These are phyloP conservation scores for Diaporthe amygdali DNA, from an alignment of 2,329 filamentous ascomycete species.

Conservation along the genomic window DNA sequence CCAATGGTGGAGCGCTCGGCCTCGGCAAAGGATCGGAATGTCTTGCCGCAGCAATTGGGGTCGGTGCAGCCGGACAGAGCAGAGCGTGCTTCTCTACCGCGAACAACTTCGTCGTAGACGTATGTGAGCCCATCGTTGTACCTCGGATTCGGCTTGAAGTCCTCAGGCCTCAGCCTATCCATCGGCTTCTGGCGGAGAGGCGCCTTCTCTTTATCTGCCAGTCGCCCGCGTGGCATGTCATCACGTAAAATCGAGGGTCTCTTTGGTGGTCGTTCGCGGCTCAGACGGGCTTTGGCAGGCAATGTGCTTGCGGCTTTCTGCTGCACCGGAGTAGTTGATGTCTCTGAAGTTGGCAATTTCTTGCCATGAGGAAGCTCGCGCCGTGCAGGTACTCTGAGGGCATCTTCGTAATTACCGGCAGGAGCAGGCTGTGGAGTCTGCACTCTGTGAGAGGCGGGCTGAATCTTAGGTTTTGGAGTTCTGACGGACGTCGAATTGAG, in stretches of 20 bases:
- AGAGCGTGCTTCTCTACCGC: conserved; percentile 71
- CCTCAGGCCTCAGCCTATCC: conserved; percentile 63
- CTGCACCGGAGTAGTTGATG: neutral
- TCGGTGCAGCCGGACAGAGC: conserved; percentile 77
- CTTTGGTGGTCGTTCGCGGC: conserved; percentile 9
- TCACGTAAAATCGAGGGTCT: conserved; percentile 24
- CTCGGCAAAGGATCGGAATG: conserved; percentile 70
- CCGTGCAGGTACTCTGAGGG: neutral
- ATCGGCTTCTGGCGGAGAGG: conserved; percentile 62
- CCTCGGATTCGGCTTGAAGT: conserved; percentile 83
- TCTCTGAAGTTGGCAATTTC: neutral
- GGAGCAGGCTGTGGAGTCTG: neutral
- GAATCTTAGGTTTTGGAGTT: neutral
- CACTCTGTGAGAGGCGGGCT: neutral
- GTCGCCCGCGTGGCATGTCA: conserved; percentile 22
- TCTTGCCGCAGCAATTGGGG: conserved; percentile 76
- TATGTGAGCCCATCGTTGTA: conserved; percentile 74
- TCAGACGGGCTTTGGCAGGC: neutral
- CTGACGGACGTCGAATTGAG: conserved; percentile 18
- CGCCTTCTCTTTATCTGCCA: neutral
- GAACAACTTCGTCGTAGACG: conserved; percentile 77
- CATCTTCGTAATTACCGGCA: neutral
- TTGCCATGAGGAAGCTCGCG: neutral
- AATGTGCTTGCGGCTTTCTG: neutral
- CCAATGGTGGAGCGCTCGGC: conserved; percentile 48